Conservation (phyloP, 805 yeast species). For the Myxozyma mucilagina region DNA sequence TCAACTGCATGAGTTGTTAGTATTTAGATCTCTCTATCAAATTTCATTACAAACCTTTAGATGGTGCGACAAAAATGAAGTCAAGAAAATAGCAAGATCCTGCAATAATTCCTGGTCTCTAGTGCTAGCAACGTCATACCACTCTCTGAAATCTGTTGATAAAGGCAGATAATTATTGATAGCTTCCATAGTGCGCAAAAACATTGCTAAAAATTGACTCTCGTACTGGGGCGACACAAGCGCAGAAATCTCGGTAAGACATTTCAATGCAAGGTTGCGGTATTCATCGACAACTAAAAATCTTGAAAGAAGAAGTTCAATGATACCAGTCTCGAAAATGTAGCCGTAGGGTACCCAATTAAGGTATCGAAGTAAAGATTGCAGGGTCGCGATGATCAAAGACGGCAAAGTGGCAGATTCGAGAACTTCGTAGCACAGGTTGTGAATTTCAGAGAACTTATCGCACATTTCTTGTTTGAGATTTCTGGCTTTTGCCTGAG, state of each 20-base stretch:
- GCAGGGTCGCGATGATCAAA: conserved; percentile 78
- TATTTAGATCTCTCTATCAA: conserved; percentile 3
- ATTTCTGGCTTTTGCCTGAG: conserved; percentile 87
- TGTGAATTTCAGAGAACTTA: conserved; percentile 91
- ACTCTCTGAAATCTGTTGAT: conserved; percentile 56
- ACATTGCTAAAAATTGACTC: conserved; percentile 64
- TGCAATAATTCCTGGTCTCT: conserved; percentile 91
- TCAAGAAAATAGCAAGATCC: conserved; percentile 89
- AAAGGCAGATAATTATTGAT: conserved; percentile 69
- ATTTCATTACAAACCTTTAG: conserved; percentile 45
- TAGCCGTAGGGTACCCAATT: conserved; percentile 94
- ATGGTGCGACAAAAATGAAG: conserved; percentile 80
- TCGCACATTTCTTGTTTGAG: conserved; percentile 81
- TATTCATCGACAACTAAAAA: conserved; percentile 77
- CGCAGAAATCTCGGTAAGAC: conserved; percentile 86
- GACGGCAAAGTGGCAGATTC: conserved; percentile 87
- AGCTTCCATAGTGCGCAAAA: conserved; percentile 70
- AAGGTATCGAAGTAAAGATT: conserved; percentile 77
- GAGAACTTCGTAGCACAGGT: conserved; percentile 87
- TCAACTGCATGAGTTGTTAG: conserved; percentile 30
- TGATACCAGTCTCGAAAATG: conserved; percentile 82
- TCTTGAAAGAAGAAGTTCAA: conserved; percentile 69
- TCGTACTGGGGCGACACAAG: conserved; percentile 54
- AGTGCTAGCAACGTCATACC: conserved; percentile 73
- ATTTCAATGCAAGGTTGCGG: conserved; percentile 81